A percentile compares a stretch with the other conserved stretches of the same genome.
Conservation (phyloP, 2,329 filamentous ascomycete genomes). For the Colletotrichum sp. region DNA sequence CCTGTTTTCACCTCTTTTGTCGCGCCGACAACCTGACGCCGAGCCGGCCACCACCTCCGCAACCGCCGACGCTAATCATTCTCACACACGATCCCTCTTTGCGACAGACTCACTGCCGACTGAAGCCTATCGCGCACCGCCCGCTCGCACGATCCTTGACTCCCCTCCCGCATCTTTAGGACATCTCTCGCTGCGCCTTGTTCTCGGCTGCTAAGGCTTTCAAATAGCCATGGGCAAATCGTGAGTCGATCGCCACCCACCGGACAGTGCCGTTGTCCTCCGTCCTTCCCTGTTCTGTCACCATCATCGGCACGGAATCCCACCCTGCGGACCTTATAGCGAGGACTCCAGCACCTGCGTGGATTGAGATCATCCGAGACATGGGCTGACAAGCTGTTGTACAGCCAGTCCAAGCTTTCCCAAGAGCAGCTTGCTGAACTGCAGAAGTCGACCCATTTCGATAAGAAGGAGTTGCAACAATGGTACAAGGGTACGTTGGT, state of each 20-base stretch:
- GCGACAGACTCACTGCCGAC: background rate
- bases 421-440: conserved; percentile 95
- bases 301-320: background rate
- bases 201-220: background rate
- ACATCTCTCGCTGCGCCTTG: background rate
- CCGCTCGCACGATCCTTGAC: background rate
- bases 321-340: background rate
- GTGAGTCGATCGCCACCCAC: conserved; percentile 33
- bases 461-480: conserved; percentile 99
- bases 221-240: conserved; percentile 49
- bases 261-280: background rate
- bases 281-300: background rate
- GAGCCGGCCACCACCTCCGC: background rate
- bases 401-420: conserved; percentile 97
- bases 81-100: background rate
- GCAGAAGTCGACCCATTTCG: conserved; percentile 96
- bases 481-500: conserved; percentile 91
- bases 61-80: background rate
- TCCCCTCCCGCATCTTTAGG: background rate
- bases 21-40: background rate
- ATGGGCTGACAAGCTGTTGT: background rate
- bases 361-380: background rate
- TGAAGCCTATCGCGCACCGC: background rate
- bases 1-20: background rate
- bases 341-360: background rate